These are phyloP conservation scores for Phyllosticta ampelicida DNA, from an alignment of 2,329 filamentous ascomycete genomes.

Conservation along the genomic window DNA sequence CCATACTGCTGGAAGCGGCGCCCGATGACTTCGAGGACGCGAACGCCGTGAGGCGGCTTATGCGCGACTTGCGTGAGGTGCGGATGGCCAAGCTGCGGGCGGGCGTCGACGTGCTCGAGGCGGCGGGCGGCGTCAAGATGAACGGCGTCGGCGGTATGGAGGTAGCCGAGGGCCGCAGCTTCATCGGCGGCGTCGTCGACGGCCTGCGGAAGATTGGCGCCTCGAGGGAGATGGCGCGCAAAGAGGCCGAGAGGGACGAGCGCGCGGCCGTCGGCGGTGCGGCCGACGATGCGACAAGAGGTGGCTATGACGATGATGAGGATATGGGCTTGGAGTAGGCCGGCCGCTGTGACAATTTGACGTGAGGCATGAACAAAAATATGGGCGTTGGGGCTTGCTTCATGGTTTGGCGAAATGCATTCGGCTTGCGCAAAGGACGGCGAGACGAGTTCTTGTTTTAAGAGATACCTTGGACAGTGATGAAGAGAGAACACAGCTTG, in stretches of 20 bases:
- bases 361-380: not conserved
- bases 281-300: not conserved
- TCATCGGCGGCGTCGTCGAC: constrained; percentile 78
- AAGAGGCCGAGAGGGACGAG: constrained; percentile 54
- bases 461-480: not conserved
- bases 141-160: constrained; percentile 90
- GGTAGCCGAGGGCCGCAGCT: constrained; percentile 73
- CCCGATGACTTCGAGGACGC: constrained; percentile 69
- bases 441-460: no score
- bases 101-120: constrained; percentile 61
- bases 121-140: constrained; percentile 59
- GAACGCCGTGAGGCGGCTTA: constrained; percentile 60
- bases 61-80: constrained; percentile 78
- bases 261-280: constrained; percentile 41
- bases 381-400: not conserved
- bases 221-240: constrained; percentile 70
- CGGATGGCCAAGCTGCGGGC: constrained; percentile 79
- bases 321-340: constrained; percentile 41
- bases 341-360: not conserved
- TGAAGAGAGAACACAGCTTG: no score
- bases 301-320: constrained; percentile 40
- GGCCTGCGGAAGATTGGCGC: constrained; percentile 71
- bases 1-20: constrained; percentile 76
- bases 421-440: no score
- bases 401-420: not conserved